A percentile compares a stretch with the other conserved stretches of the same genome.
Conservation (phyloP, 768 basidiomycete genomes). For the Psilocybe tampanensis region DNA sequence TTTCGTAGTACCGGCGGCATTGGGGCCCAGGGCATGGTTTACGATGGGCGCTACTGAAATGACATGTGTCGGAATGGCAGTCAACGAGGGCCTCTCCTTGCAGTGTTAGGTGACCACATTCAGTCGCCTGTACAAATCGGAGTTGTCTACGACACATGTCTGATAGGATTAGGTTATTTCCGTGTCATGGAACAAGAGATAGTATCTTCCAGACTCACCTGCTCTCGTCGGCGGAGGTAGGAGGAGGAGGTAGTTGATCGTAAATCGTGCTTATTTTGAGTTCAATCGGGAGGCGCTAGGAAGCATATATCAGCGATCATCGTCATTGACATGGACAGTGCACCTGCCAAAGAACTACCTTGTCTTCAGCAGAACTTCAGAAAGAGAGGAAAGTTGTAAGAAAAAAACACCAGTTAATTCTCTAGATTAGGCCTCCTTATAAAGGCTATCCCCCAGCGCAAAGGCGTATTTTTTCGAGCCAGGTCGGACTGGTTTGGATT, state of each 20-base stretch:
- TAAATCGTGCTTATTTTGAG: constrained; percentile 36
- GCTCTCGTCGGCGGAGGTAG: constrained; percentile 58
- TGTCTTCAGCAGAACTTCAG: constrained; percentile 2
- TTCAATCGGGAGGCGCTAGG: constrained; percentile 33
- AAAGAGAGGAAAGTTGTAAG: constrained; percentile 10
- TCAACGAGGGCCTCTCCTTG: constrained; percentile 49
- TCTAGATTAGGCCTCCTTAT: constrained; percentile 25
- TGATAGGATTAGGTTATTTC: constrained; percentile 24
- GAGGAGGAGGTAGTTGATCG: constrained; percentile 38
- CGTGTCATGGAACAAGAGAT: constrained; percentile 17
- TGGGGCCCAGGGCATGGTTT: constrained; percentile 42
- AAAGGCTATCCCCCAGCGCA: constrained; percentile 22
- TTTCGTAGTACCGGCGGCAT: constrained; percentile 63
- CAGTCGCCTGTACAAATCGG: constrained; percentile 47
- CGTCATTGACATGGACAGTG: constrained; percentile 13
- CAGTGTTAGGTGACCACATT: constrained; percentile 61
- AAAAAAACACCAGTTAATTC: constrained; percentile 6
- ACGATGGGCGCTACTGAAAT: constrained; percentile 52
- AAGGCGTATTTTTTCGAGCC: constrained; percentile 18
- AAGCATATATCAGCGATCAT: constrained; percentile 31
- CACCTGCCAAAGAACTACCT: constrained; percentile 18
- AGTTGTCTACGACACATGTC: constrained; percentile 70
- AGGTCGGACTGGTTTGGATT: constrained; percentile 29
- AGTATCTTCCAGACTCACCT: constrained; percentile 28
- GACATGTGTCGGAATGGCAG: constrained; percentile 49